Conservation (phyloP, 148 eudicot genomes). For the Silene latifolia region DNA sequence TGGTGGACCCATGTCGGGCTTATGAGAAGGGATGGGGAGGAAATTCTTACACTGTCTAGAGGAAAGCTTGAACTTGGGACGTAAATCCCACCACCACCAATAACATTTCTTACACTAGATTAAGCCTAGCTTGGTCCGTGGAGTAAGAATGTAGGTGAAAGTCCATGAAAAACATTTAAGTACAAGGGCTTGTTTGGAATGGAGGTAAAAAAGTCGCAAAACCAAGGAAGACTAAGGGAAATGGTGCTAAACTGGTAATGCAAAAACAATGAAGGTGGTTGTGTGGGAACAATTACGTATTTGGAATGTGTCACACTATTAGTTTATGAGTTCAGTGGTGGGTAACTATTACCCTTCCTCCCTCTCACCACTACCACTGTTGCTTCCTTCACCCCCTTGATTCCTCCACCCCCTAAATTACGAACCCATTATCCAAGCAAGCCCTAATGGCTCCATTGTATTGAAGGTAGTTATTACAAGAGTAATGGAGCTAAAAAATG, state of each 20-base stretch:
- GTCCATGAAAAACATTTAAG: background rate
- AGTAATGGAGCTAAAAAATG: too few species aligned
- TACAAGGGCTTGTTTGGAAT: background rate
- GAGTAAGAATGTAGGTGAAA: background rate
- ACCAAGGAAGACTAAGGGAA: background rate
- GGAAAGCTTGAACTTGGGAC: background rate
- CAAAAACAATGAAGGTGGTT: background rate
- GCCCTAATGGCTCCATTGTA: too few species aligned
- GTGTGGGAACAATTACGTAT: background rate
- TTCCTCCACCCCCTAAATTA: too few species aligned
- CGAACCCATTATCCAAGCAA: too few species aligned
- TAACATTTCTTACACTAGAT: background rate
- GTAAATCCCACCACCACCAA: background rate
- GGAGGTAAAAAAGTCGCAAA: background rate
- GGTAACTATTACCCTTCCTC: background rate
- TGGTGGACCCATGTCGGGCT: background rate
- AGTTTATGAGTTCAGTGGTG: background rate
- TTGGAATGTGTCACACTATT: background rate
- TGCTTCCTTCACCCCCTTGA: too few species aligned
- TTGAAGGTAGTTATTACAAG: too few species aligned
- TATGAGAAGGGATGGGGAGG: background rate
- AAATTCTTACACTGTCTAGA: background rate
- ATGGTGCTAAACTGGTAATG: background rate
- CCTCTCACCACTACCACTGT: background rate
- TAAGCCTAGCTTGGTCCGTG: background rate